These are phyloP conservation scores for Carallia pectinifolia DNA, from an alignment of 345 rosid genomes.

Conservation along the genomic window DNA sequence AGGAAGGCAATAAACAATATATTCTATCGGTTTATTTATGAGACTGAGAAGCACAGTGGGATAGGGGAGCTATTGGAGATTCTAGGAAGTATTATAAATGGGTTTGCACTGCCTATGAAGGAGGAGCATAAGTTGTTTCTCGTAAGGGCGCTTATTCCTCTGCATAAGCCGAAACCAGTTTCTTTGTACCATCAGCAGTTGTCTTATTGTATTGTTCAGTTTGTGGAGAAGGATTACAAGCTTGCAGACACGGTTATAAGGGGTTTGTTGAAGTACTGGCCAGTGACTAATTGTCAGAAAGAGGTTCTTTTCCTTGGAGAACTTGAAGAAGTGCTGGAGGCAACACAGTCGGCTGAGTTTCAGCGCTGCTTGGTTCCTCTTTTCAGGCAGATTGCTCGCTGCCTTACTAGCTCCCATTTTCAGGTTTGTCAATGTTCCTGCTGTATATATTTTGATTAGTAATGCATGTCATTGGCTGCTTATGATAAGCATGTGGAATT, in stretches of 20 bases:
- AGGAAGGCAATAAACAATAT: slow-evolving; percentile 77
- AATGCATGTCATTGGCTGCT: neutral
- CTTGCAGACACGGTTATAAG: slow-evolving; percentile 78
- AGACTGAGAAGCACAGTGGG: slow-evolving; percentile 83
- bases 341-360: slow-evolving; percentile 79
- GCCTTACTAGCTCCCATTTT: slow-evolving; percentile 85
- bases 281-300: slow-evolving; percentile 77
- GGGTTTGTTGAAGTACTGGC: slow-evolving; percentile 90
- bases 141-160: slow-evolving; percentile 80
- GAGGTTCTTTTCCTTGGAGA: slow-evolving; percentile 90
- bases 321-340: slow-evolving; percentile 92
- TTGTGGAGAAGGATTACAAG: slow-evolving; percentile 92
- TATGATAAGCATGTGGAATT: neutral
- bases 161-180: slow-evolving; percentile 79
- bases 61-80: slow-evolving; percentile 83
- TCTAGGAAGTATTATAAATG: slow-evolving; percentile 85
- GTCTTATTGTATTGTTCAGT: slow-evolving; percentile 79
- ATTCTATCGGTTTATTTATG: slow-evolving; percentile 80
- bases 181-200: slow-evolving; percentile 75
- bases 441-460: neutral
- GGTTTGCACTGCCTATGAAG: slow-evolving; percentile 93
- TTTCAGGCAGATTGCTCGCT: slow-evolving; percentile 75
- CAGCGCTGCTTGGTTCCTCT: slow-evolving; percentile 83
- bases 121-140: slow-evolving; percentile 89
- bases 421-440: slow-evolving; percentile 48